phyloP scores from a whole-genome alignment of 2,329 filamentous ascomycete genomes.

The Aureobasidium sp. region DNA sequence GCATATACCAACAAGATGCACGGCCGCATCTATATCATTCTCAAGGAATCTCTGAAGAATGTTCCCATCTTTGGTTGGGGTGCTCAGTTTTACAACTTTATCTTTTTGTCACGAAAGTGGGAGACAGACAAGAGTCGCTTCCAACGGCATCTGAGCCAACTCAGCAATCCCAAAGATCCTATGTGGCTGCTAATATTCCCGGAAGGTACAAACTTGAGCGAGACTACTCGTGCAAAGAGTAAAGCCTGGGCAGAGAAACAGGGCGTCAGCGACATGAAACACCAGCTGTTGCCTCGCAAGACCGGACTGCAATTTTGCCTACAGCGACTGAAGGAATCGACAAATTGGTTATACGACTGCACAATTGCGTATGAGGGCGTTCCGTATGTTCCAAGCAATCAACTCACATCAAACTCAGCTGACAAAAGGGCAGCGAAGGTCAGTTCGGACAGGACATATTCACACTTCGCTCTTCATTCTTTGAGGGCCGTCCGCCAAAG shows the following conservation, averaged over 20 bases:
- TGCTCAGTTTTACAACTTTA: constrained; percentile 77
- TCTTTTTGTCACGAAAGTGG: constrained; percentile 82
- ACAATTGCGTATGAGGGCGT: constrained; percentile 89
- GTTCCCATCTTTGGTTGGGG: constrained; percentile 69
- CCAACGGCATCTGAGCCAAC: constrained; percentile 58
- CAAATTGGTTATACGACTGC: constrained; percentile 80
- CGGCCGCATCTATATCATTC: constrained; percentile 80
- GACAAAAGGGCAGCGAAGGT: constrained; percentile 24
- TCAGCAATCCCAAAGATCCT: constrained; percentile 59
- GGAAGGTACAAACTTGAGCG: constrained; percentile 74
- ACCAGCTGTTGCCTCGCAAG: constrained; percentile 64
- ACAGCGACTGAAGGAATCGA: constrained; percentile 58
- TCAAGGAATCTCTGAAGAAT: constrained; percentile 76
- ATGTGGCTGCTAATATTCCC: constrained; percentile 87
- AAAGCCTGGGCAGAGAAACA: constrained; percentile 68
- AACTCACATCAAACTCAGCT: constrained; percentile 12
- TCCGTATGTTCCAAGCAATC: constrained; percentile 45
- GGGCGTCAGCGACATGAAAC: constrained; percentile 56
- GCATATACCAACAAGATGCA: constrained; percentile 68
- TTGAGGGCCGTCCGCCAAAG: constrained; percentile 75
- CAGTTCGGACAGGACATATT: constrained; percentile 79
- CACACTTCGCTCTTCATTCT: constrained; percentile 71
- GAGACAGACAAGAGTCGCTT: constrained; percentile 63
- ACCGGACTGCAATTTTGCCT: constrained; percentile 71
- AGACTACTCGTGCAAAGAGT: constrained; percentile 58